Base-by-base conservation (phyloP, 177 flowering plant species). In the Vitis hybrid region DNA sequence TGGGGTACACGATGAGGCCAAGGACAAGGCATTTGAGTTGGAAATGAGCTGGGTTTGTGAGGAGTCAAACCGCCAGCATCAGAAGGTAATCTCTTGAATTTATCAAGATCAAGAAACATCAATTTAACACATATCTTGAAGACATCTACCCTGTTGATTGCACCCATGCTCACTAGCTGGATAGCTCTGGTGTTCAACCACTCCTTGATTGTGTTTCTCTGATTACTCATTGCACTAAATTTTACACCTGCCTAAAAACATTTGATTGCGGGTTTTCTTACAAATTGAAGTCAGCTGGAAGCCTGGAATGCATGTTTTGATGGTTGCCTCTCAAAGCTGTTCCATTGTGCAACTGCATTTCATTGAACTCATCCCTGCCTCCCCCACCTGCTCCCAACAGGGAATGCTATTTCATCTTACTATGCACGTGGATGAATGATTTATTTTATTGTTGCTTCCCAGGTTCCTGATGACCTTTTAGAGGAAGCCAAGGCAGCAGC, bases 11-110 rank as follows among this genome's bases (percentile, higher is more conserved):
- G 98, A 95, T 77, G 99, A 95, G 80, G 99, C 99, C 9, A 95
- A 95, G 84, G 99, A 95, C 83, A 95, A 95, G 81, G 97, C 95
- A 6, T 95, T 95, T 72, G 98, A 95, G 83, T 75, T 91, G 81
- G 99, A 95, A 79, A 74, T 95, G 91, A 91, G 96, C 77, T 95
- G 98, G 99, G 89, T 91, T 11, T 95, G 99, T 71, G 98, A 95
- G 54, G 99, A 95, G 75, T 92, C 99, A 31, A 93, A 91, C 62
- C 92, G 88, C 54, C 90, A 74, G 78, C 99, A 95, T 77, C 86
- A 88, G 77, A 95, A 95, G 98, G 99, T 91, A 83, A 66, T 49
- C 11, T 53, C 18, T 31, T 38, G 47, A 38, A 20, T 15, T n/a
- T 10, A 3, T 52, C 38, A 17, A 14, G 59, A 15, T 57, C 19